Evolutionary conservation across 306 rosid genomes (phyloP).

Genomic region (Urtica urens): DNA sequence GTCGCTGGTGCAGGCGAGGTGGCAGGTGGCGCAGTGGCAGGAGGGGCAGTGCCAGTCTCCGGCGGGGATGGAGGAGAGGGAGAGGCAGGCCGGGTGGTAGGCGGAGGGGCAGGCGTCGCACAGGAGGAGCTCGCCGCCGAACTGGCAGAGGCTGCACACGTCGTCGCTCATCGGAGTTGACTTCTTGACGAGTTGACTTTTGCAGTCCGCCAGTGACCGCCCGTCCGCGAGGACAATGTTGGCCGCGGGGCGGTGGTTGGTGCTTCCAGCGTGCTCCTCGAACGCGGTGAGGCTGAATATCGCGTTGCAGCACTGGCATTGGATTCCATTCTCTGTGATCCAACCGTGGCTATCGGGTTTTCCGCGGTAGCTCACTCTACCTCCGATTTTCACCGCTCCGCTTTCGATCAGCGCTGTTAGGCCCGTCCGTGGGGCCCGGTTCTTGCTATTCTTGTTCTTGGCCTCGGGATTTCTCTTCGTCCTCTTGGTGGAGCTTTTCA

Average conservation of each 20-base stretch:
- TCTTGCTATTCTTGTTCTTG: background rate
- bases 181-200: constrained; percentile 13
- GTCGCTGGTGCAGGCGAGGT: background rate
- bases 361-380: constrained; percentile 22
- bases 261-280: constrained; percentile 51
- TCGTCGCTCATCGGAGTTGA: constrained; percentile 19
- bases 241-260: constrained; percentile 44
- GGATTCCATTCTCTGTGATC: constrained; percentile 29
- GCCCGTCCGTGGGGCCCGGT: background rate
- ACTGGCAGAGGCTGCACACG: constrained; percentile 36
- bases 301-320: constrained; percentile 44
- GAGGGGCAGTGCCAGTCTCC: constrained; percentile 66
- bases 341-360: constrained; percentile 18
- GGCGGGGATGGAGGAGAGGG: constrained; percentile 20
- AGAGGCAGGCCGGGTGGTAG: constrained; percentile 36
- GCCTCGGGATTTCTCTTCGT: background rate
- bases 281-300: constrained; percentile 28
- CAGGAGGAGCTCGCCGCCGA: constrained; percentile 41
- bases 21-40: constrained; percentile 47
- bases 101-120: constrained; percentile 57
- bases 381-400: constrained; percentile 6
- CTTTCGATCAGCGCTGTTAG: constrained; percentile 28
- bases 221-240: constrained; percentile 48
- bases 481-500: constrained; percentile 17
- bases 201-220: constrained; percentile 40